These are phyloP conservation scores for Epithele typhae DNA, from an alignment of 768 basidiomycete species.

Conservation along the genomic window DNA sequence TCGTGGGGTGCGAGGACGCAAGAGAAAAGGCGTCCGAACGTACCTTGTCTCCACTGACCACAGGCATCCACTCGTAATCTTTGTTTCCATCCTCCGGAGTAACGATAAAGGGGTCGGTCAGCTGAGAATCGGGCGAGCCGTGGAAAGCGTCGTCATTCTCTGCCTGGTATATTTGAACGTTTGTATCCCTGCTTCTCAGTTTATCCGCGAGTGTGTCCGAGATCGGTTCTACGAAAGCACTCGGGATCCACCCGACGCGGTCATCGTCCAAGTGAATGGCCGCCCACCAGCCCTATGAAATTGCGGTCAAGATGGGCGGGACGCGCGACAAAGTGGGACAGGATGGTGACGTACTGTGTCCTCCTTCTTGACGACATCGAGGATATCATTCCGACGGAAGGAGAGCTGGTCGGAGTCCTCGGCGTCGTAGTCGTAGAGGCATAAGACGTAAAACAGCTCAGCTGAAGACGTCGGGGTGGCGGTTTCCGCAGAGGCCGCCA, in stretches of 20 bases:
- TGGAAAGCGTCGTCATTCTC: constrained; percentile 4
- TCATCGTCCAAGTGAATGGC: constrained; percentile 54
- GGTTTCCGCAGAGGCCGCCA: constrained; percentile 9
- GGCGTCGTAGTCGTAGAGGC: constrained; percentile 65
- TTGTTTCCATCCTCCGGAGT: constrained; percentile 3
- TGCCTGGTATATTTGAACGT: constrained; percentile 2
- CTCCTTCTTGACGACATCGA: constrained; percentile 66
- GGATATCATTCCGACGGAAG: constrained; percentile 62
- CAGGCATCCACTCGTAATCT: constrained; percentile 18
- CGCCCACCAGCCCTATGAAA: constrained; percentile 68
- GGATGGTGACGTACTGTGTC: constrained; percentile 31
- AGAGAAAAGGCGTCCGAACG: no score
- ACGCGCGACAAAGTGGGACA: no score
- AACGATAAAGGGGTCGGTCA: constrained; percentile 8
- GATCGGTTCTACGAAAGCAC: constrained; percentile 59
- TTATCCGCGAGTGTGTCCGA: constrained; percentile 46
- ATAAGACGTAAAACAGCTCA: constrained; percentile 49
- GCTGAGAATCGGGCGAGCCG: constrained; percentile 6
- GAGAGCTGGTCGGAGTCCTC: constrained; percentile 57
- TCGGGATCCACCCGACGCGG: constrained; percentile 72
- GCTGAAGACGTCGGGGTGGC: constrained; percentile 13
- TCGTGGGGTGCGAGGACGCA: no score
- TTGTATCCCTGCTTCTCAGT: constrained; percentile 25
- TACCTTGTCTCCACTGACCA: constrained; percentile 19
- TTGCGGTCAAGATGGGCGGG: neutral